Evolutionary conservation across 2,329 filamentous ascomycete species (phyloP).

Genomic region (Fusarium xyrophilum): DNA sequence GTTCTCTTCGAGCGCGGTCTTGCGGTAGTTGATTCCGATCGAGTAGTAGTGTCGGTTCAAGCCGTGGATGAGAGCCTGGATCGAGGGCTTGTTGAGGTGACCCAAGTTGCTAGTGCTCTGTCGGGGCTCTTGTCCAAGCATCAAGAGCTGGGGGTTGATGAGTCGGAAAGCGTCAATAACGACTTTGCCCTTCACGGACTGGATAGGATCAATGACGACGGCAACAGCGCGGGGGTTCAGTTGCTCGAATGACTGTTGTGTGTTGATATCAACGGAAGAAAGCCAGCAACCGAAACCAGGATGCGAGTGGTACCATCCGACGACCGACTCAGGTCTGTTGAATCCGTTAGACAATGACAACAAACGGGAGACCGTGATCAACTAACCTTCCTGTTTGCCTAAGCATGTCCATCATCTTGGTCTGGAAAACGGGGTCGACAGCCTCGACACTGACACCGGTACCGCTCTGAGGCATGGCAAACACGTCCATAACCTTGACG

Average conservation of each 20-base stretch:
- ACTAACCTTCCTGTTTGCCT: constrained; percentile 90
- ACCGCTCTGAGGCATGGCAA: constrained; percentile 98
- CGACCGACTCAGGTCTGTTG: constrained; percentile 87
- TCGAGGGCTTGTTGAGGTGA: constrained; percentile 99
- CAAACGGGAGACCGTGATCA: neutral
- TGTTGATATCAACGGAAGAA: constrained; percentile 99
- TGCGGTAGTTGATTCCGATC: constrained; percentile 97
- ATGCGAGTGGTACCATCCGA: constrained; percentile 99
- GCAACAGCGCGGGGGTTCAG: constrained; percentile 95
- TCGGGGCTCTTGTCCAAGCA: constrained; percentile 96
- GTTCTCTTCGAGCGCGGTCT: constrained; percentile 97
- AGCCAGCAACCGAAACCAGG: constrained; percentile 99
- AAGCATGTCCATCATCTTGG: constrained; percentile 99
- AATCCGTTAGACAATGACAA: constrained; percentile 23
- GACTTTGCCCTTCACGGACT: constrained; percentile 99
- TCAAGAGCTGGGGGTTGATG: constrained; percentile 96
- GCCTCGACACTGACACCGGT: constrained; percentile 98
- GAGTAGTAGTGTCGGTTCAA: constrained; percentile 99
- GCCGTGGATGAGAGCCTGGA: constrained; percentile 97
- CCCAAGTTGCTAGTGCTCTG: constrained; percentile 98
- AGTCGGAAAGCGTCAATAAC: constrained; percentile 99
- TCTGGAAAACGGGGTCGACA: constrained; percentile 98
- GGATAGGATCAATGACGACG: constrained; percentile 97
- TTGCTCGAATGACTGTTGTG: constrained; percentile 99
- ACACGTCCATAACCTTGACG: constrained; percentile 96